Evolutionary conservation across 78 protist species (phyloP).

Genomic region (Cavenderia fasciculata): DNA sequence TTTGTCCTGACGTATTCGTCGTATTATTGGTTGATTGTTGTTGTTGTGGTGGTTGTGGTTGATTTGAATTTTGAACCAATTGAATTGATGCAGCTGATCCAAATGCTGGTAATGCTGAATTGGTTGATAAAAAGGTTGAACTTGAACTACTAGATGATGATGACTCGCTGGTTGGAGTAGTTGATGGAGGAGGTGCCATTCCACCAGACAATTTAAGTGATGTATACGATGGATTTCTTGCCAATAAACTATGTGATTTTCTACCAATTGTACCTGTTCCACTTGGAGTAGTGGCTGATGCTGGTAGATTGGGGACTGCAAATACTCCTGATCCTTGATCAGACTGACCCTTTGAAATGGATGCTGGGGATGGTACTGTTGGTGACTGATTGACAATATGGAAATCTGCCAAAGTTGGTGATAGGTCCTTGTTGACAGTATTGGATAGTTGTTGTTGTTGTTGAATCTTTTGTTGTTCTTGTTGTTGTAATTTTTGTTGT

Average conservation of each 20-base stretch:
- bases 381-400: conserved; percentile 26
- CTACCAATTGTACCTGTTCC: background rate
- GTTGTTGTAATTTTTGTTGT: background rate
- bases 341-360: background rate
- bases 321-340: background rate
- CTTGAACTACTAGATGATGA: background rate
- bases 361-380: conserved; percentile 5
- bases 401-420: conserved; percentile 60
- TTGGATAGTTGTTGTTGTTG: too few species aligned
- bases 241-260: conserved; percentile 44
- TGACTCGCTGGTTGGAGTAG: conserved; percentile 4
- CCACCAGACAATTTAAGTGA: conserved; percentile 56
- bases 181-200: conserved; percentile 19
- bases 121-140: conserved; percentile 3
- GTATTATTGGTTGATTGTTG: background rate
- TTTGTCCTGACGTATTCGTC: background rate
- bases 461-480: too few species aligned
- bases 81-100: background rate
- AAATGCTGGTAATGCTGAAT: conserved; percentile 1
- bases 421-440: background rate
- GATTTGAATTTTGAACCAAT: background rate
- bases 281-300: background rate
- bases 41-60: background rate
- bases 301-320: background rate
- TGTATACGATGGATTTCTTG: conserved; percentile 74